Evolutionary conservation across 1,284 basidiomycete species (phyloP).

Genomic region (Ganoderma sinense): DNA sequence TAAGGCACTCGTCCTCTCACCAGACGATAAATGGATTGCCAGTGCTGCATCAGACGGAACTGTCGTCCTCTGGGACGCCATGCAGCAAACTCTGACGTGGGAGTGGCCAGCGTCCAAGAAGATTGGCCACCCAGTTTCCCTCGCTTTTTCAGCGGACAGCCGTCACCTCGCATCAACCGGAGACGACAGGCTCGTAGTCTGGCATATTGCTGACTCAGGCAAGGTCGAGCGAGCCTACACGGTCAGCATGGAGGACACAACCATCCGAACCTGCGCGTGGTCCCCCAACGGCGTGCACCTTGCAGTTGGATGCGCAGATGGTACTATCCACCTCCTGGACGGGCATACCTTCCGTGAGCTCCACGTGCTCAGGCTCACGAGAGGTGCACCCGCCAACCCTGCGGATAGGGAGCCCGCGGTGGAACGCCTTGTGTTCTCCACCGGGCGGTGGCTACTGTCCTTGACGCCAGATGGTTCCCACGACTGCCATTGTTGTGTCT

Average conservation of each 20-base stretch:
- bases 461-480: not conserved
- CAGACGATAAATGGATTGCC: not conserved
- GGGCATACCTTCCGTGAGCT: not conserved
- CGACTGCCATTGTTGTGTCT: not conserved
- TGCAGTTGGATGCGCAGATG: not conserved
- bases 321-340: not conserved
- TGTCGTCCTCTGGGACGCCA: slow-evolving; percentile 1
- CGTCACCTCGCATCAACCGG: not conserved
- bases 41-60: not conserved
- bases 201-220: not conserved
- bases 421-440: not conserved
- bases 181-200: not conserved
- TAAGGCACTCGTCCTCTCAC: not conserved
- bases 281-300: not conserved
- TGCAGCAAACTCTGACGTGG: not conserved
- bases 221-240: not conserved
- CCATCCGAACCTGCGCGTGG: not conserved
- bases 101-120: not conserved
- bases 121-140: not conserved
- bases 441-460: slow-evolving; percentile 3
- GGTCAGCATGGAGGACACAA: not conserved
- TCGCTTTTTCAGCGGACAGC: not conserved
- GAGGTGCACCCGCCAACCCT: not conserved
- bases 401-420: not conserved
- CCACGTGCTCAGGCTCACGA: not conserved